Evolutionary conservation across 1,139 yeast genomes (phyloP), one percentile per base, ranked within the genome.

Genomic region (Petasospora fabianii): DNA sequence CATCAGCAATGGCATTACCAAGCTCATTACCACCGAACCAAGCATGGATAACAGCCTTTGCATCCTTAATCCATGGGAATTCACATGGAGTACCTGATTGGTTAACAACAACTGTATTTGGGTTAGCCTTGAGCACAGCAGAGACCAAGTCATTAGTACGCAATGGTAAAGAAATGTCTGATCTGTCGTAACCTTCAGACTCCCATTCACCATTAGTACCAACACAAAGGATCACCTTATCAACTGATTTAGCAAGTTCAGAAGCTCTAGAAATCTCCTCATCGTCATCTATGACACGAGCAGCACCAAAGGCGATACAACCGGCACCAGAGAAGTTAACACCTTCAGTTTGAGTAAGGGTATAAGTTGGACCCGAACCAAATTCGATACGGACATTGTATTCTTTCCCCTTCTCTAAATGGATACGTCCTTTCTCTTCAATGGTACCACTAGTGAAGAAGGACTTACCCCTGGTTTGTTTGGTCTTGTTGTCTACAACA

Each of bases 1-100:
- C 68, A 48, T 77, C 82, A 2, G 79, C 80, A 48, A 75, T 67
- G 42, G 76, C 72, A 52, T 73, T 56, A 54, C 75, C 78, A 42
- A 66, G 52, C 49, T 71, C 76, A 46, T 61, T 64, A 41, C 76
- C 76, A 46, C 72, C 71, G 47, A 66, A 70, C 68, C 70, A 66
- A 15, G 70, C 77, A 42, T 78, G 83, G 7, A 77, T 59, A 28
- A 77, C 50, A 5, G 73, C 74, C 39, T 65, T 66, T 14, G 69
- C 74, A 18, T 69, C 56, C 29, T 66, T 58, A 12, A 64, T 55
- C 81, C 83, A 77, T 22, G 81, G 80, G 68, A 79, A 64, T 26
- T 72, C 64, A 21, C 78, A 82, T 2, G 85, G 84, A 10, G 81
- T 68, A 38, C 84, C 84, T 3, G 80, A 69, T 55, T 77, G 83